phyloP scores from a whole-genome alignment of 257 asterid species.

The Solanum raphanifolium region DNA sequence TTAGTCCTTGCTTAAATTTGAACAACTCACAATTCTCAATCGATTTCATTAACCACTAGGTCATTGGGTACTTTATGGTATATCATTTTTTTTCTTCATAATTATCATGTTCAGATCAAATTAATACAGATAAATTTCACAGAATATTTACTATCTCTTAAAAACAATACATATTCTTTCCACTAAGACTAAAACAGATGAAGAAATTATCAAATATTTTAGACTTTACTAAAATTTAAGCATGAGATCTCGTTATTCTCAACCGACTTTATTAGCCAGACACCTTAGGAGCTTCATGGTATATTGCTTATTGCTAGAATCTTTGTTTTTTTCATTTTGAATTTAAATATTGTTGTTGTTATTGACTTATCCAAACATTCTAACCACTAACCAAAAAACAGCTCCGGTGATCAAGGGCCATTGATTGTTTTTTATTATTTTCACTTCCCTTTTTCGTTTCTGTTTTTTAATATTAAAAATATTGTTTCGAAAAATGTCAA shows the following conservation, averaged over 20 bases:
- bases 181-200: neutral
- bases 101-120: neutral
- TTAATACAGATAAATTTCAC: neutral
- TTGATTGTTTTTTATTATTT: neutral
- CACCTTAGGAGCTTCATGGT: neutral
- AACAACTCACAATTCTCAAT: accelerated
- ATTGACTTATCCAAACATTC: constrained; percentile 30
- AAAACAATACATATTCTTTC: neutral
- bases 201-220: neutral
- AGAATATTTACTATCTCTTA: accelerated
- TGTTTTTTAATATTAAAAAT: neutral
- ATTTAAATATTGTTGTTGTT: neutral
- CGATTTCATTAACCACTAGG: neutral
- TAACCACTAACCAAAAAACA: constrained; percentile 22
- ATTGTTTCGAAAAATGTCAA: neutral
- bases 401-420: neutral
- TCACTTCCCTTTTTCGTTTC: neutral
- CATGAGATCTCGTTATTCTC: neutral
- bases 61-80: neutral
- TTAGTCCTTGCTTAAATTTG: neutral
- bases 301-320: neutral
- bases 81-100: neutral
- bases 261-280: neutral
- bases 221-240: too few species aligned
- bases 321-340: neutral